A percentile compares a stretch with the other conserved stretches of the same genome.
phyloP scores from a whole-genome alignment of 2,329 filamentous ascomycete species.

The Fusarium dlaminii region DNA sequence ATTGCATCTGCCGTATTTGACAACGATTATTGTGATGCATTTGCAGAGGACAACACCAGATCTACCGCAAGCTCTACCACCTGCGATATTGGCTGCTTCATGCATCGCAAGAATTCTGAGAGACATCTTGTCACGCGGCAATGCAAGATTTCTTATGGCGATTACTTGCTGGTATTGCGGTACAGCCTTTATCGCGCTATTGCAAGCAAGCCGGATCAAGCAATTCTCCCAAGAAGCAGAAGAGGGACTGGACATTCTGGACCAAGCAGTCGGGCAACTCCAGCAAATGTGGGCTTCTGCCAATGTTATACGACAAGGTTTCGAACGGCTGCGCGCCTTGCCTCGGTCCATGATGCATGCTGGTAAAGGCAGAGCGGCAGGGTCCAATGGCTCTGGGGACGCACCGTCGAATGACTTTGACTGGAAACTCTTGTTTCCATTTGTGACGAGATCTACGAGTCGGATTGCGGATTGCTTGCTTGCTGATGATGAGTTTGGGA shows the following conservation, averaged over 20 bases:
- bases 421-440: constrained; percentile 31
- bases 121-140: constrained; percentile 51
- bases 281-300: constrained; percentile 40
- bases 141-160: constrained; percentile 53
- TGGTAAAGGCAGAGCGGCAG: neutral
- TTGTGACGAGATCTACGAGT: constrained; percentile 30
- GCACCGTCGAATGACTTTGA: constrained; percentile 8
- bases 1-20: constrained; percentile 54
- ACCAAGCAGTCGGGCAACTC: constrained; percentile 29
- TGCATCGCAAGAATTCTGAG: constrained; percentile 41
- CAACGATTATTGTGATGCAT: constrained; percentile 53
- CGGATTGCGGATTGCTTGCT: constrained; percentile 29
- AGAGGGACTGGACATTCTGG: constrained; percentile 26
- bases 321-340: constrained; percentile 25
- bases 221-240: constrained; percentile 34
- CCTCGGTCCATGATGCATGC: constrained; percentile 20
- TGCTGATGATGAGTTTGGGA: constrained; percentile 28
- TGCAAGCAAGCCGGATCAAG: constrained; percentile 46
- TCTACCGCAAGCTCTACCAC: constrained; percentile 43
- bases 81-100: constrained; percentile 29
- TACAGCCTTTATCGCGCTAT: constrained; percentile 52
- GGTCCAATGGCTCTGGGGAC: neutral
- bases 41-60: constrained; percentile 48
- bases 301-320: constrained; percentile 33
- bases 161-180: constrained; percentile 56